These are phyloP conservation scores for Tylopilus sp. DNA, from an alignment of 1,284 basidiomycete genomes.

Conservation along the genomic window DNA sequence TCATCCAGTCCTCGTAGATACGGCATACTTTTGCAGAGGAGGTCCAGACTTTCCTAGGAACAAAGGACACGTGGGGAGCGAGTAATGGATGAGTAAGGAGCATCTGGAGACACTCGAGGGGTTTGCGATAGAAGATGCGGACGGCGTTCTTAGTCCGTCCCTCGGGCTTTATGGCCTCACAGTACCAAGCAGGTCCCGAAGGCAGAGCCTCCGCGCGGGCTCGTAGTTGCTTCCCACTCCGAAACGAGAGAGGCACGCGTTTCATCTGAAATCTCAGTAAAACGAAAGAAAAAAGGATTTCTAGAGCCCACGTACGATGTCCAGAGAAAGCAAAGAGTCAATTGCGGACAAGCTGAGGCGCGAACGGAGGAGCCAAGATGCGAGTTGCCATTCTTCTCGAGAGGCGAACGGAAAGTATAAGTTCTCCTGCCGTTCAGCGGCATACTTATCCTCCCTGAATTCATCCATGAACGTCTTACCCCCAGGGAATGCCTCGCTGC, in stretches of 20 bases:
- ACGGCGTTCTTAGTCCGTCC: slow-evolving; percentile 6
- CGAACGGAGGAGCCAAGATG: neutral
- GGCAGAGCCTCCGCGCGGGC: neutral
- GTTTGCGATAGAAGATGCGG: neutral
- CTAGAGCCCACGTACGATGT: no score
- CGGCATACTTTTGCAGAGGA: neutral
- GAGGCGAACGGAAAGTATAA: slow-evolving; percentile 1
- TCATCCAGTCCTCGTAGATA: slow-evolving; percentile 7
- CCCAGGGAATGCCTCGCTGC: no score
- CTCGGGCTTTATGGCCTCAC: neutral
- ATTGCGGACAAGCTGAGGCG: no score
- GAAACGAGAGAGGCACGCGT: neutral
- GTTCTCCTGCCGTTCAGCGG: neutral
- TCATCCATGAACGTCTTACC: slow-evolving; percentile 4
- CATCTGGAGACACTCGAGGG: slow-evolving; percentile 6
- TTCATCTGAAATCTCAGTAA: neutral
- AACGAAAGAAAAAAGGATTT: no score
- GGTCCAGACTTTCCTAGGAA: slow-evolving; percentile 10
- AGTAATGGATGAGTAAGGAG: slow-evolving; percentile 10
- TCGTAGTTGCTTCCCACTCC: neutral
- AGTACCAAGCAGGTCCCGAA: slow-evolving; percentile 1
- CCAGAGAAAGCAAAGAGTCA: no score
- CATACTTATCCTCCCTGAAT: neutral
- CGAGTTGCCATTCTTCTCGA: neutral
- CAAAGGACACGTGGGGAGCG: neutral